These are phyloP conservation scores for Cytospora piceae DNA, from an alignment of 2,329 filamentous ascomycete genomes.

Conservation along the genomic window DNA sequence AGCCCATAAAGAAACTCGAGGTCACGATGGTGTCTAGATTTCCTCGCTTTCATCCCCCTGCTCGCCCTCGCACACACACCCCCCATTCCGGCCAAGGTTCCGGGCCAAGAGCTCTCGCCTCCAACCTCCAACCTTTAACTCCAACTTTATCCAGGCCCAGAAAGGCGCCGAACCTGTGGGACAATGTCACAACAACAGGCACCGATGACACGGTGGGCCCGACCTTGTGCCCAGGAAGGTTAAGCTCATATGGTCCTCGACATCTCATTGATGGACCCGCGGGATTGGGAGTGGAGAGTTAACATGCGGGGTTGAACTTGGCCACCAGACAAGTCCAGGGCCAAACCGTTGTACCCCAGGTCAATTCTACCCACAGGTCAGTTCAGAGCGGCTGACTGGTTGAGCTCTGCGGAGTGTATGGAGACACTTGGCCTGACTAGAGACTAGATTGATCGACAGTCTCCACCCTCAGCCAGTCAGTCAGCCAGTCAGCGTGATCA, in stretches of 20 bases:
- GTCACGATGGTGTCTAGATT: conserved; percentile 29
- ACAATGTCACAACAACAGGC: conserved; percentile 13
- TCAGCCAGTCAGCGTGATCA: no score
- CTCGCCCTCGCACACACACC: conserved; percentile 3
- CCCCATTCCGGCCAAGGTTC: conserved; percentile 21
- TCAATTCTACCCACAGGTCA: neutral
- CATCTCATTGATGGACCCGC: conserved; percentile 27
- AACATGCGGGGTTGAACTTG: conserved; percentile 25
- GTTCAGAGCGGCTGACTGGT: neutral
- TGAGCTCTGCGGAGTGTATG: no score
- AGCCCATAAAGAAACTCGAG: conserved; percentile 15
- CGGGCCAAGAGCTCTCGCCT: conserved; percentile 9
- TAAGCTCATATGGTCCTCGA: conserved; percentile 17
- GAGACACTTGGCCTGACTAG: no score
- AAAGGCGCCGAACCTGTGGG: conserved; percentile 8
- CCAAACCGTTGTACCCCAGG: neutral
- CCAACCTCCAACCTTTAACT: conserved; percentile 3
- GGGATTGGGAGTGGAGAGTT: conserved; percentile 15
- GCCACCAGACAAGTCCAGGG: neutral
- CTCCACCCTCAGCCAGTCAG: no score
- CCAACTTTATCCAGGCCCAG: neutral
- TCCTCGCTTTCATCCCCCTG: conserved; percentile 1
- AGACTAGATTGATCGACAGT: no score
- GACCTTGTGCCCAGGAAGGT: conserved; percentile 14
- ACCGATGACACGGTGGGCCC: conserved; percentile 5